phyloP scores from a whole-genome alignment of 1,284 basidiomycete genomes.

The Ganoderma meredithae region DNA sequence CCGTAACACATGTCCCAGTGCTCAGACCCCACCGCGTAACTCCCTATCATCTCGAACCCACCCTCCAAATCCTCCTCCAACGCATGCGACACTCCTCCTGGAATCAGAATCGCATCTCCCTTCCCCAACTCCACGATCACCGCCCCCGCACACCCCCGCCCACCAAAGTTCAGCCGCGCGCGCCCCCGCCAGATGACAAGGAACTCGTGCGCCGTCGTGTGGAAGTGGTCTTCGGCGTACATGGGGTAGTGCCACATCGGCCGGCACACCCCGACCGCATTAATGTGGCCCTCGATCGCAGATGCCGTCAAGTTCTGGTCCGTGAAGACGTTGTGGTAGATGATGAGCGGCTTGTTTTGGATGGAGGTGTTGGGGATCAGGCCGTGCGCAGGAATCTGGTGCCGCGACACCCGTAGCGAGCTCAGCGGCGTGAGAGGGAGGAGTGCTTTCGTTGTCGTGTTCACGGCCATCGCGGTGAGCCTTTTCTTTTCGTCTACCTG shows the following conservation, averaged over 20 bases:
- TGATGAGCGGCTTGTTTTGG: slow-evolving; percentile 37
- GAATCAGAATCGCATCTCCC: slow-evolving; percentile 51
- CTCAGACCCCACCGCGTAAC: slow-evolving; percentile 44
- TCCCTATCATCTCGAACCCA: slow-evolving; percentile 51
- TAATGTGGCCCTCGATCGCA: slow-evolving; percentile 43
- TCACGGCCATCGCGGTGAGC: slow-evolving; percentile 3
- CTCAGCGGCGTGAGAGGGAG: slow-evolving; percentile 35
- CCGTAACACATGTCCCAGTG: slow-evolving; percentile 52
- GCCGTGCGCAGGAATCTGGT: slow-evolving; percentile 37
- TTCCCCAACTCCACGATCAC: slow-evolving; percentile 43
- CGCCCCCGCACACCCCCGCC: slow-evolving; percentile 43
- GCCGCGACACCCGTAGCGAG: slow-evolving; percentile 33
- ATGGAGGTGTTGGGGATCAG: slow-evolving; percentile 42
- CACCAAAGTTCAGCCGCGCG: slow-evolving; percentile 49
- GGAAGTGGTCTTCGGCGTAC: slow-evolving; percentile 52
- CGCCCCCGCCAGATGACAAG: slow-evolving; percentile 44
- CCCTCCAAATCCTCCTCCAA: slow-evolving; percentile 42
- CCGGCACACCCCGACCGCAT: slow-evolving; percentile 43
- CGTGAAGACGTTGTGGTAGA: slow-evolving; percentile 39
- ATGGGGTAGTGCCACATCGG: slow-evolving; percentile 52
- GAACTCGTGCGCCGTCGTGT: slow-evolving; percentile 52
- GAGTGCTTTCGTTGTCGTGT: slow-evolving; percentile 20
- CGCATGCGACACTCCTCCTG: slow-evolving; percentile 50
- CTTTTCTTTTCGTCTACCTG: not conserved
- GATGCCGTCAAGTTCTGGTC: slow-evolving; percentile 29